Conservation (phyloP, 106 monocot genomes). For the Dendrobium chrysotoxum region DNA sequence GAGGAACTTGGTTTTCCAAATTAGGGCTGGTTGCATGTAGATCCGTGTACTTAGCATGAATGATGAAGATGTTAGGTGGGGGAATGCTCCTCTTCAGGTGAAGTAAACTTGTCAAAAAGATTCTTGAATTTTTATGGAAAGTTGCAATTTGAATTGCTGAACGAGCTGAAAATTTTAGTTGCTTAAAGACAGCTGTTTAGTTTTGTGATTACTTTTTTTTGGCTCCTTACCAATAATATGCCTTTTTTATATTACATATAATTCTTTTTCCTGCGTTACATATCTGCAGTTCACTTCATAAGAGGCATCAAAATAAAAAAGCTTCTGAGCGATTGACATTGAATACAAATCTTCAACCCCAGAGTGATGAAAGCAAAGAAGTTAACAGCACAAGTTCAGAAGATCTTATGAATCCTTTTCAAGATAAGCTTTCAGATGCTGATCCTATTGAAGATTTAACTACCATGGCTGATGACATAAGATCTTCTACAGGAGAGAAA, state of each 20-base stretch:
- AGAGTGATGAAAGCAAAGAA: slow-evolving; percentile 22
- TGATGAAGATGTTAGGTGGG: not conserved
- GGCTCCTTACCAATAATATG: not conserved
- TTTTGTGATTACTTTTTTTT: not conserved
- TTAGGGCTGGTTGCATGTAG: not conserved
- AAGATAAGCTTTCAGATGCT: slow-evolving; percentile 13
- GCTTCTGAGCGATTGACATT: slow-evolving; percentile 10
- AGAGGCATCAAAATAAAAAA: slow-evolving; percentile 38
- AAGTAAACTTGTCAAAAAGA: not conserved
- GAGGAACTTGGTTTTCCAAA: not conserved
- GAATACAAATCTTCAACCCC: slow-evolving; percentile 15
- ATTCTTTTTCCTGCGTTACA: not conserved
- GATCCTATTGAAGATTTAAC: slow-evolving; percentile 7
- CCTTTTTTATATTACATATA: not conserved
- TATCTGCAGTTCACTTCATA: slow-evolving; percentile 39
- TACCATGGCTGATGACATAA: slow-evolving; percentile 11
- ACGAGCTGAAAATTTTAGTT: not conserved
- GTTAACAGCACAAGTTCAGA: slow-evolving; percentile 21
- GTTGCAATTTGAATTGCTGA: not conserved
- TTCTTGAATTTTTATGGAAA: too few relatives aligned
- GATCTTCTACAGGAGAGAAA: slow-evolving; percentile 19
- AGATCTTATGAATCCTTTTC: not conserved
- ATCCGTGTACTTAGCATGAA: not conserved
- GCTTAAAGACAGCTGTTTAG: not conserved
- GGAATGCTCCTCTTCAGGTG: not conserved